Base-by-base conservation (phyloP, 2,329 filamentous ascomycete genomes). In the Cordyceps cicadae region DNA sequence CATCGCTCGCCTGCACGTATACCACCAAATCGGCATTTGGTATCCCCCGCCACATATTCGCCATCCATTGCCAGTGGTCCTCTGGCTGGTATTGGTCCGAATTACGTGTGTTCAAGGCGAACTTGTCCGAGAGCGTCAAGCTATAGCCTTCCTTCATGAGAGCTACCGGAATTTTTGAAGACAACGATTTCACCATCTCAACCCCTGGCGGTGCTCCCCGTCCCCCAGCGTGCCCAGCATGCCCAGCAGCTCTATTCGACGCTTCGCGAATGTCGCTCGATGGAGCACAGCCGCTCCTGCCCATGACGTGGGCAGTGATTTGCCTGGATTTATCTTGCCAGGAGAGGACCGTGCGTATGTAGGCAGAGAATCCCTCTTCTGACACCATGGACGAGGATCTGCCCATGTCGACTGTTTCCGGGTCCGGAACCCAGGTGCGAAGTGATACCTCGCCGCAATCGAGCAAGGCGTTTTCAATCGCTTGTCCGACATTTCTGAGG, bases 1-100 rank as follows among this genome's bases (percentile, higher is more conserved):
- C 71, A 7, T 67, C 41, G 51, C 67, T 67, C 43, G 71, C 66
- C 67, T 78, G 80, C 19, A 89, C 81, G 68, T 88, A 90, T 32
- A 94, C 79, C 1, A 88, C 88, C 51, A 93, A 76, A 72, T 97
- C 93, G 0, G 93, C 86, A 0, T 89, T 90, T 1, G 92, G 81
- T 59, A 90, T 88, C 11, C 91, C 90, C 11, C 92, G 86, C 93
- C 93, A 97, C 24, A 97, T 82, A 49, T 89, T 93, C 41, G 93
- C 93, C 79, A 94, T 91, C 93, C 93, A 97, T 72, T 95, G 89
- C 92, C 93, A 97, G 75, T 97, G 93, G 68, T 96, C 92, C n/a
- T 89, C 81, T 0, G 89, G 86, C 17, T 85, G 83, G 71, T 95
- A 96, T 7, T 81, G 79, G 69, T 96, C 92, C 19, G 81, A 77